These are phyloP conservation scores for Thielaviopsis ethacetica DNA, from an alignment of 2,329 filamentous ascomycete genomes.

Conservation along the genomic window DNA sequence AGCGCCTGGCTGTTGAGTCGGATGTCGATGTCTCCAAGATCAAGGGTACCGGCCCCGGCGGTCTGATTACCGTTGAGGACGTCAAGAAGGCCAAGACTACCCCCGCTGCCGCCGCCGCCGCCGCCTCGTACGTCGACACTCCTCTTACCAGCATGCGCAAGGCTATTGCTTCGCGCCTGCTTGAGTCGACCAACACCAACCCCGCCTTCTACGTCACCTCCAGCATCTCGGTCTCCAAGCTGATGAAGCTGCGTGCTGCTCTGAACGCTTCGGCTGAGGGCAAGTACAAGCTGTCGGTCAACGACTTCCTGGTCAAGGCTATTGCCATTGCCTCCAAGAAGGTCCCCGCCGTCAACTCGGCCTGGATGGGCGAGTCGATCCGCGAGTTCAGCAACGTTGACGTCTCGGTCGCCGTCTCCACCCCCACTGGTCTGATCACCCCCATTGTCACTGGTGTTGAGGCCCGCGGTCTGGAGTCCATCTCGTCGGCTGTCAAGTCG, in stretches of 20 bases:
- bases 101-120: constrained; percentile 35
- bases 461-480: constrained; percentile 69
- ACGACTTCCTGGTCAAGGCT: constrained; percentile 98
- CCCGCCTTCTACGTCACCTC: constrained; percentile 96
- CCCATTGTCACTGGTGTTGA: constrained; percentile 89
- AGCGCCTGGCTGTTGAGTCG: constrained; percentile 72
- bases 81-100: constrained; percentile 68
- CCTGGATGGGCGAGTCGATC: constrained; percentile 81
- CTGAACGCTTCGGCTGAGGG: constrained; percentile 79
- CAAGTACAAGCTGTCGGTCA: constrained; percentile 98
- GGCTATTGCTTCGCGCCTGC: constrained; percentile 83
- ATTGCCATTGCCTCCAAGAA: constrained; percentile 77
- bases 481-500: constrained; percentile 84
- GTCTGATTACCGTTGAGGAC: constrained; percentile 81
- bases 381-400: constrained; percentile 88
- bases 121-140: constrained; percentile 63
- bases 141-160: constrained; percentile 91
- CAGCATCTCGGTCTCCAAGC: constrained; percentile 80
- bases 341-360: constrained; percentile 90
- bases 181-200: constrained; percentile 80
- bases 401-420: constrained; percentile 89
- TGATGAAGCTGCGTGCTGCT: constrained; percentile 86
- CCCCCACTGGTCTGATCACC: constrained; percentile 86
- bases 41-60: constrained; percentile 75
- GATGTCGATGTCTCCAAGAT: constrained; percentile 59